Evolutionary conservation across 2,329 filamentous ascomycete genomes (phyloP).

Genomic region (Periconia sp.): DNA sequence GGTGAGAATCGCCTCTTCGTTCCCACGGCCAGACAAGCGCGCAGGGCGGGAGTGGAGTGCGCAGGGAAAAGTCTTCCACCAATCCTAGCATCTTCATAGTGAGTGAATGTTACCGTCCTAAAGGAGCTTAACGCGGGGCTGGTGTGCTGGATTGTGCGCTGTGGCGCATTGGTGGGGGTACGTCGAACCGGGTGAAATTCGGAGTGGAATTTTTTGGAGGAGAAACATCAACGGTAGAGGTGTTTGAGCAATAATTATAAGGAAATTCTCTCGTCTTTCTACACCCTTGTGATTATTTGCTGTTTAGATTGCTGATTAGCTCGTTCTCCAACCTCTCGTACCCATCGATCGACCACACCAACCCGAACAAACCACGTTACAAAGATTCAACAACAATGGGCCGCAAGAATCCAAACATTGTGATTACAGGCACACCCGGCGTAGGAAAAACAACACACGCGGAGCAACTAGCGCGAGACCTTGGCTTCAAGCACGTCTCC

Average conservation of each 20-base stretch:
- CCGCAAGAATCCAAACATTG: constrained; percentile 75
- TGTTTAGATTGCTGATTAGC: too few relatives aligned
- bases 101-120: constrained; percentile 1
- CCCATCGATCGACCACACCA: too few relatives aligned
- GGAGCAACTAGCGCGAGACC: constrained; percentile 76
- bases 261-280: too few relatives aligned
- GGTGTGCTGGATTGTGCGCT: background rate
- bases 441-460: constrained; percentile 95
- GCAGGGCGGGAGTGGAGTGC: too few relatives aligned
- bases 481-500: constrained; percentile 80
- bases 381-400: constrained; percentile 35
- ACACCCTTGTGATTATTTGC: too few relatives aligned
- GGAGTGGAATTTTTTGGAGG: constrained; percentile 1
- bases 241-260: too few relatives aligned
- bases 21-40: too few relatives aligned
- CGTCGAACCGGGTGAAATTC: background rate
- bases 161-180: background rate
- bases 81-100: background rate
- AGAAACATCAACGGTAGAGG: too few relatives aligned
- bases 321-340: too few relatives aligned
- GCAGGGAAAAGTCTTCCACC: too few relatives aligned
- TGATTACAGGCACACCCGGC: constrained; percentile 93
- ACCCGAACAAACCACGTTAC: too few relatives aligned
- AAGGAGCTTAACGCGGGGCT: constrained; percentile 1
- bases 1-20: too few relatives aligned